Percentiles rank a stretch among this genome's conserved stretches.
Evolutionary conservation across 352 stramenopile genomes (phyloP).

Genomic region (Pythium aristosporum): DNA sequence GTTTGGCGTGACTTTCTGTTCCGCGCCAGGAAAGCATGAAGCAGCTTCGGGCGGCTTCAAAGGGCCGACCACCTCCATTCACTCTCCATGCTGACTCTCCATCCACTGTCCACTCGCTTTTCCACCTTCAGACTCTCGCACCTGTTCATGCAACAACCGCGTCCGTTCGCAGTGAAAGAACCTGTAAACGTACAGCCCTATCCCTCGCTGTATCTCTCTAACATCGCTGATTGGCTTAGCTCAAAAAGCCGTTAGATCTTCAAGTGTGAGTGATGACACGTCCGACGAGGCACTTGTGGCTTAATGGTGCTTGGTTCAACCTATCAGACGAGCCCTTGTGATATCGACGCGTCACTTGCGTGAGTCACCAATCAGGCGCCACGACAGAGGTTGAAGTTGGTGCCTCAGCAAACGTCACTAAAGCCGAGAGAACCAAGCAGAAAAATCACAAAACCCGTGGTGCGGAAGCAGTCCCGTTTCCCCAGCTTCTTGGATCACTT

Average conservation of each 20-base stretch:
- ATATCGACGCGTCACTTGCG: slow-evolving; percentile 3
- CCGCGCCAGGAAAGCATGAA: neutral
- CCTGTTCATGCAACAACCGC: slow-evolving; percentile 5
- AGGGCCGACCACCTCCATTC: neutral
- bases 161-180: slow-evolving; percentile 12
- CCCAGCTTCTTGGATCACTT: too few relatives aligned
- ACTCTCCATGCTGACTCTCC: neutral
- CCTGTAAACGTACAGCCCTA: slow-evolving; percentile 30
- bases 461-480: too few relatives aligned
- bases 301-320: slow-evolving; percentile 19
- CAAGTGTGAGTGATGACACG: slow-evolving; percentile 38
- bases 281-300: slow-evolving; percentile 25
- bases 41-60: neutral
- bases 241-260: slow-evolving; percentile 5
- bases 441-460: neutral
- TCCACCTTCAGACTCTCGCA: slow-evolving; percentile 1
- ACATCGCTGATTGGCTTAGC: slow-evolving; percentile 7
- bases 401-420: neutral
- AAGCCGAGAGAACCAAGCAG: slow-evolving; percentile 4
- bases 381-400: slow-evolving; percentile 18
- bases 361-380: slow-evolving; percentile 14
- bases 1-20: slow-evolving; percentile 3
- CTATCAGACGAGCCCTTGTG: slow-evolving; percentile 16
- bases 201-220: neutral
- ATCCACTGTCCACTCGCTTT: neutral